phyloP scores from a whole-genome alignment of 164 flowering plant genomes.

The Dillenia suffruticosa region DNA sequence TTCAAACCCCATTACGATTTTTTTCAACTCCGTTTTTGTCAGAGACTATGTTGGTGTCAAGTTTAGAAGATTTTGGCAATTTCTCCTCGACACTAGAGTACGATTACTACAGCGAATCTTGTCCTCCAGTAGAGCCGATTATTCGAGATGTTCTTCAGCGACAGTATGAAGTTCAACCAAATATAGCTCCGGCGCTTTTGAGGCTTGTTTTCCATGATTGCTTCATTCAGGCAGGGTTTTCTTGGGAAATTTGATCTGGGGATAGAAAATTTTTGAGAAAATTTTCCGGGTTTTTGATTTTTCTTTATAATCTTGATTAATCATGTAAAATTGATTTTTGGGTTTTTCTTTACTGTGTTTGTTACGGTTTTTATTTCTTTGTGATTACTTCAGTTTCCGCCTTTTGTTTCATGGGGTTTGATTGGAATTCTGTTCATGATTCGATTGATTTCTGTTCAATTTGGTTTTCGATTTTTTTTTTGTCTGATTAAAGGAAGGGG shows the following conservation, averaged over 20 bases:
- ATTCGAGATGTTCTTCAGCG: constrained; percentile 18
- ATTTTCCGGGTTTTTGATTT: too few species aligned
- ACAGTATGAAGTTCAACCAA: constrained; percentile 7
- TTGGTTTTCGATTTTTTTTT: too few species aligned
- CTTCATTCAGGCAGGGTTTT: constrained; percentile 34
- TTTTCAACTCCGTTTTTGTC: not conserved
- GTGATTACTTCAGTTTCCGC: too few species aligned
- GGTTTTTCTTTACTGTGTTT: too few species aligned
- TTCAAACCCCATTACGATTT: not conserved
- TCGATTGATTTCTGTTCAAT: too few species aligned
- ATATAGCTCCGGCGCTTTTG: constrained; percentile 38
- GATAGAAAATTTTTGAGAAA: too few species aligned
- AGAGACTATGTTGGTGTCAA: not conserved
- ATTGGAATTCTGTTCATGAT: too few species aligned
- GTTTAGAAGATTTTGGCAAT: not conserved
- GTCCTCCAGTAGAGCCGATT: constrained; percentile 42
- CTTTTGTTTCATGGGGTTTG: too few species aligned
- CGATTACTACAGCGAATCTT: constrained; percentile 41
- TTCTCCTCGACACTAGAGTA: constrained; percentile 22
- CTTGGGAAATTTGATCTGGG: not conserved
- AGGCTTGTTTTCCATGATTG: constrained; percentile 57
- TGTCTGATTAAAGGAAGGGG: too few species aligned
- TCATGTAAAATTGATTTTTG: too few species aligned
- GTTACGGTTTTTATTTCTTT: too few species aligned
- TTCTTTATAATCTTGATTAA: too few species aligned